These are phyloP conservation scores for Suillus decipiens DNA, from an alignment of 768 basidiomycete genomes.

Conservation along the genomic window DNA sequence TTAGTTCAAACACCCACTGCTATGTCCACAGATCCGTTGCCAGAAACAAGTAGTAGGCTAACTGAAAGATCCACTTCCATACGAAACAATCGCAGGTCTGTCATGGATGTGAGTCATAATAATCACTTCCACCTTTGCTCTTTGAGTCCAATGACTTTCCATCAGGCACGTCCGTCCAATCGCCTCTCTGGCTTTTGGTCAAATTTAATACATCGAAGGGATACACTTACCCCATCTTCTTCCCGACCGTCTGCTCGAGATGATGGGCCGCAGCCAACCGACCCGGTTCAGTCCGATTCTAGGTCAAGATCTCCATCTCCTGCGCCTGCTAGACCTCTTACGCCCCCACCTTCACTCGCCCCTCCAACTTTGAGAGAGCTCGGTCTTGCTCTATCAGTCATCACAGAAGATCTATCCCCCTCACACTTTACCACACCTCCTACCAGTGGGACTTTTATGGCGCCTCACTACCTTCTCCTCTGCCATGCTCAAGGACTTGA, in stretches of 20 bases:
- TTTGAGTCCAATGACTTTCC: slow-evolving; percentile 14
- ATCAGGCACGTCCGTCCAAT: slow-evolving; percentile 62
- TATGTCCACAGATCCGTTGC: slow-evolving; percentile 30
- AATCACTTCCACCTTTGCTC: slow-evolving; percentile 6
- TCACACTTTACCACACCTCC: slow-evolving; percentile 80
- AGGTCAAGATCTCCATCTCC: slow-evolving; percentile 61
- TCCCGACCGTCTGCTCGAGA: slow-evolving; percentile 36
- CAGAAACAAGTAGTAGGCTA: slow-evolving; percentile 10
- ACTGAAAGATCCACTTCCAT: slow-evolving; percentile 36
- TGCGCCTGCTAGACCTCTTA: slow-evolving; percentile 49
- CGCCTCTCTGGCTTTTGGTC: slow-evolving; percentile 86
- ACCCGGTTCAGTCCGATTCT: slow-evolving; percentile 32
- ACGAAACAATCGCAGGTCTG: slow-evolving; percentile 49
- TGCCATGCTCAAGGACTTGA: slow-evolving; percentile 88
- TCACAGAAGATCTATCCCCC: slow-evolving; percentile 70
- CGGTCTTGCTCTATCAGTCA: slow-evolving; percentile 66
- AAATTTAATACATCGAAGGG: slow-evolving; percentile 73
- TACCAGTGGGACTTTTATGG: slow-evolving; percentile 74
- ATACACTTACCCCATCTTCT: slow-evolving; percentile 36
- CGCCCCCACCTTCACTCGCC: slow-evolving; percentile 73
- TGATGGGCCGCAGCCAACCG: slow-evolving; percentile 27
- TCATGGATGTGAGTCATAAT: slow-evolving; percentile 52
- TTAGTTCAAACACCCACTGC: slow-evolving; percentile 24
- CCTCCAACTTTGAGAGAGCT: slow-evolving; percentile 75
- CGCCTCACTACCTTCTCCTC: slow-evolving; percentile 79